Conservation (phyloP, 1,284 basidiomycete genomes). For the Cryptococcus amylolentus region DNA sequence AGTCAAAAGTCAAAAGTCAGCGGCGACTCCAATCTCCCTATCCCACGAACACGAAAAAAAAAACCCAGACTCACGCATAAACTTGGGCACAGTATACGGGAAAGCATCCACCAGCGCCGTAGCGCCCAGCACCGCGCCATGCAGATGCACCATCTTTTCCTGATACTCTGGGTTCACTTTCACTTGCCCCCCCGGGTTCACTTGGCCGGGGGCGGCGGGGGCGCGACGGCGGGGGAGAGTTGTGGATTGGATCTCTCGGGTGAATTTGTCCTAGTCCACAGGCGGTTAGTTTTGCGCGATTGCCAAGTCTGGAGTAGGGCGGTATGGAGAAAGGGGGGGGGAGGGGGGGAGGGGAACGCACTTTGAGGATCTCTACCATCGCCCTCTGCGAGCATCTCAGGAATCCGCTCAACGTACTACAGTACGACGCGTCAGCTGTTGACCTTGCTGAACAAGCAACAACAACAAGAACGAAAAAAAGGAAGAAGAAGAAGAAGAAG, state of each 20-base stretch:
- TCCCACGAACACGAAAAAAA: no score
- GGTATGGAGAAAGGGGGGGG: no score
- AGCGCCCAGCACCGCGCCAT: conserved; percentile 83
- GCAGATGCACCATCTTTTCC: conserved; percentile 68
- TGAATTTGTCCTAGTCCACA: conserved; percentile 68
- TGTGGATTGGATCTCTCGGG: conserved; percentile 60
- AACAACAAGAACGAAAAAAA: no score
- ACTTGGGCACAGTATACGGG: conserved; percentile 60
- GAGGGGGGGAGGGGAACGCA: no score
- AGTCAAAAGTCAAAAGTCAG: no score
- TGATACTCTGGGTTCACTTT: conserved; percentile 62
- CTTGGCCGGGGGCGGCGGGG: conserved; percentile 19
- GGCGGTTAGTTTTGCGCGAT: not conserved
- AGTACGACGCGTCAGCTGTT: conserved; percentile 14
- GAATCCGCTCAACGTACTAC: conserved; percentile 72
- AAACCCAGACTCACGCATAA: conserved; percentile 75
- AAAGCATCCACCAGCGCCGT: conserved; percentile 58
- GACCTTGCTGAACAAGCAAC: not conserved
- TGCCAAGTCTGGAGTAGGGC: no score
- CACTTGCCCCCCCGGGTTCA: conserved; percentile 28
- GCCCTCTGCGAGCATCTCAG: conserved; percentile 89
- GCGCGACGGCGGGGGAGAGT: conserved; percentile 67
- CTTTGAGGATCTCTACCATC: conserved; percentile 80
- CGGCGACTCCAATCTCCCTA: conserved; percentile 23
- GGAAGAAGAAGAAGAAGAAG: no score